These are phyloP conservation scores for Calocera cornea DNA, from an alignment of 768 basidiomycete genomes.

Conservation along the genomic window DNA sequence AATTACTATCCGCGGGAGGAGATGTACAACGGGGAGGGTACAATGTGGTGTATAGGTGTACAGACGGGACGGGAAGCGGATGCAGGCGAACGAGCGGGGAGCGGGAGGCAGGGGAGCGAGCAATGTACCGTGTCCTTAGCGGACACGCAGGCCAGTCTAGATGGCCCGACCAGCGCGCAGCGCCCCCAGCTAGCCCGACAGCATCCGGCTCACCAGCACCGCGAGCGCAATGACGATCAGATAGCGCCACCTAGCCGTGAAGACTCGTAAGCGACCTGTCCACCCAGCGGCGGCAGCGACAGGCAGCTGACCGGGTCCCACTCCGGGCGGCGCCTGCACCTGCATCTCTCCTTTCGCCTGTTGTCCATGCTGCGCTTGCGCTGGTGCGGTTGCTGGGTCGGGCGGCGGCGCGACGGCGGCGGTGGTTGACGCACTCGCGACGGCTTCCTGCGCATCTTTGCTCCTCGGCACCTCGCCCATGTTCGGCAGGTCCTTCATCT, in stretches of 20 bases:
- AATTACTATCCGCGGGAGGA: not conserved
- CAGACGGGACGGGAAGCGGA: not conserved
- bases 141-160: not conserved
- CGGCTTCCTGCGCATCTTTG: not conserved
- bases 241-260: not conserved
- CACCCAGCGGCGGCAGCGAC: not conserved
- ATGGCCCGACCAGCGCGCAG: not conserved
- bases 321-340: not conserved
- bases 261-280: not conserved
- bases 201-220: not conserved
- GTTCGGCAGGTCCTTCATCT: constrained; percentile 68
- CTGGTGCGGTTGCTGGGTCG: no score
- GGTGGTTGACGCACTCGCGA: not conserved
- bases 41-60: not conserved
- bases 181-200: not conserved
- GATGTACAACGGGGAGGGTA: not conserved
- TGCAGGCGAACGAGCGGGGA: no score
- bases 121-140: no score
- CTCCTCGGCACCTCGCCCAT: constrained; percentile 50
- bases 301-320: not conserved
- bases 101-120: no score
- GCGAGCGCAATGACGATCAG: not conserved
- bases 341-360: no score
- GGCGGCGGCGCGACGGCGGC: not conserved
- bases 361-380: no score